Conservation (phyloP, 1,284 basidiomycete genomes). For the Gymnopus androsaceus region DNA sequence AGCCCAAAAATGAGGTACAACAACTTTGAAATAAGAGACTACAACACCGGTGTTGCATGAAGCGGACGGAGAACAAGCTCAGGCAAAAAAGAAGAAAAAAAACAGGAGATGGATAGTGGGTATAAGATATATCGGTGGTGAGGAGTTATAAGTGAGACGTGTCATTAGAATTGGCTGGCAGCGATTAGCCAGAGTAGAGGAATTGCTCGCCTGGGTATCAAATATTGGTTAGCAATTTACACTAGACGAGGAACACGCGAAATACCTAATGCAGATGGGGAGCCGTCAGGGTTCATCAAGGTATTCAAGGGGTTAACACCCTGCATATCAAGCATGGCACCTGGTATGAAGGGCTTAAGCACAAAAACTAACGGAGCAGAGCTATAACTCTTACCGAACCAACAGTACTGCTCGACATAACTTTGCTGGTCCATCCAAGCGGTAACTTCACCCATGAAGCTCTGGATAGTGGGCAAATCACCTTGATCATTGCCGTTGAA, state of each 20-base stretch:
- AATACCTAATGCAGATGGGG: too few relatives aligned
- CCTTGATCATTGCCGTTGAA: slow-evolving; percentile 65
- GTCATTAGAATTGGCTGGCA: too few relatives aligned
- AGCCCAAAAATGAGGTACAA: too few relatives aligned
- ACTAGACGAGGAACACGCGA: too few relatives aligned
- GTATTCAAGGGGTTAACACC: slow-evolving; percentile 67
- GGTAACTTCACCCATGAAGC: slow-evolving; percentile 59
- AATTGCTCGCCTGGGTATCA: slow-evolving; percentile 51
- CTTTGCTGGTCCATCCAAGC: slow-evolving; percentile 55
- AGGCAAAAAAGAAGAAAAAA: background rate
- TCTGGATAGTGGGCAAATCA: slow-evolving; percentile 44
- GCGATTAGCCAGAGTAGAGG: slow-evolving; percentile 24
- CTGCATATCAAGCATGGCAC: slow-evolving; percentile 67
- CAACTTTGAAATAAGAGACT: background rate
- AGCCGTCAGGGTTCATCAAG: slow-evolving; percentile 44
- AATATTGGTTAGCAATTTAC: too few relatives aligned
- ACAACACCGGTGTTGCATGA: background rate
- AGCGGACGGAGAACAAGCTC: background rate
- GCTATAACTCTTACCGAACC: slow-evolving; percentile 59
- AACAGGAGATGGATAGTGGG: background rate
- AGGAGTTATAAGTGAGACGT: background rate
- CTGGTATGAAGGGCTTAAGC: slow-evolving; percentile 32
- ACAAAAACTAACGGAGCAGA: slow-evolving; percentile 8
- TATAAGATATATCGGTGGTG: background rate
- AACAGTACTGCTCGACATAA: slow-evolving; percentile 63